These are phyloP conservation scores for Bertia moriformis DNA, from an alignment of 2,329 filamentous ascomycete genomes.

Conservation along the genomic window DNA sequence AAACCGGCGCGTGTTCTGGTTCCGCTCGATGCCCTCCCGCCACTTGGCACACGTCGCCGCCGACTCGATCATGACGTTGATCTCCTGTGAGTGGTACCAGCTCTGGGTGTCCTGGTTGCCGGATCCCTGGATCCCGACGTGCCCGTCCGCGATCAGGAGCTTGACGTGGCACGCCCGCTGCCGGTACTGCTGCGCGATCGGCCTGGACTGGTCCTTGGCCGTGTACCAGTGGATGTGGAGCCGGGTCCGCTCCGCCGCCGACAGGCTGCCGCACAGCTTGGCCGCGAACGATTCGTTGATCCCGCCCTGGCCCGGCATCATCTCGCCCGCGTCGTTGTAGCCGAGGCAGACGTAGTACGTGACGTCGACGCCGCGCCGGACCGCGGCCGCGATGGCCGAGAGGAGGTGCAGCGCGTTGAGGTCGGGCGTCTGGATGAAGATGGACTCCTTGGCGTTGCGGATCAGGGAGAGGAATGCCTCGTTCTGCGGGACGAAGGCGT, in stretches of 20 bases:
- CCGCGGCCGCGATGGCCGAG: constrained; percentile 45
- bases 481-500: constrained; percentile 56
- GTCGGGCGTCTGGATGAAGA: constrained; percentile 71
- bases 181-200: constrained; percentile 53
- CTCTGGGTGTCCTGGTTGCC: constrained; percentile 72
- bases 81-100: constrained; percentile 66
- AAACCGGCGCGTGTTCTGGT: constrained; percentile 52
- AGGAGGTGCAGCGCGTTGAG: constrained; percentile 59
- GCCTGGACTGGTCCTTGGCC: constrained; percentile 55
- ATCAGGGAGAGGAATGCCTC: constrained; percentile 60
- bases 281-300: constrained; percentile 60
- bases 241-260: constrained; percentile 25
- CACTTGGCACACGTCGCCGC: constrained; percentile 42
- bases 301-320: constrained; percentile 62
- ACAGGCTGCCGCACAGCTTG: constrained; percentile 38
- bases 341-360: constrained; percentile 62
- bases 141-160: constrained; percentile 57
- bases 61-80: constrained; percentile 63
- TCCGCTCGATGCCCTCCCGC: constrained; percentile 44
- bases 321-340: constrained; percentile 67
- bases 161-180: constrained; percentile 61
- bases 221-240: constrained; percentile 59
- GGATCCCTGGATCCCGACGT: constrained; percentile 57
- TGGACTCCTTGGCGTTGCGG: constrained; percentile 40
- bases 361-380: constrained; percentile 53